These are phyloP conservation scores for Elsinoe ampelina DNA, from an alignment of 2,329 filamentous ascomycete species.

Conservation along the genomic window DNA sequence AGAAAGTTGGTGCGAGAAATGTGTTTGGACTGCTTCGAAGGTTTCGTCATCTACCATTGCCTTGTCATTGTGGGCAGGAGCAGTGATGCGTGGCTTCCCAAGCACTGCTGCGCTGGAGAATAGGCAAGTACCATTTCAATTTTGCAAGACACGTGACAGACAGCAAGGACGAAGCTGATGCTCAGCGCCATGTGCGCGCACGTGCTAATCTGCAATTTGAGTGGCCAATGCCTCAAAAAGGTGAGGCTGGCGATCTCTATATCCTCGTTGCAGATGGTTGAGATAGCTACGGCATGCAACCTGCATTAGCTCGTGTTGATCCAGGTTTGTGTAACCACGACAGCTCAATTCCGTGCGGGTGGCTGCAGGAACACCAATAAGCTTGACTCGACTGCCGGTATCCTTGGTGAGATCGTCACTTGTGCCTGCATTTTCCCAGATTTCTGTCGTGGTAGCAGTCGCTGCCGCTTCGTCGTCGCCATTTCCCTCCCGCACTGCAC, in stretches of 20 bases:
- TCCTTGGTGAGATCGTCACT: not conserved
- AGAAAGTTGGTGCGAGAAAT: not conserved
- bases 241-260: constrained; percentile 3
- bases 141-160: too few species aligned
- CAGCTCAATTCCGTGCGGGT: not conserved
- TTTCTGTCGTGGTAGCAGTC: not conserved
- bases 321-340: constrained; percentile 1
- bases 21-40: not conserved
- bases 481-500: not conserved
- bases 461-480: not conserved
- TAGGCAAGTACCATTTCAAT: not conserved
- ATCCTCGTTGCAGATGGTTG: constrained; percentile 25
- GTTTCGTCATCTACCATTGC: not conserved
- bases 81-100: not conserved
- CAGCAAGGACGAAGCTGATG: too few species aligned
- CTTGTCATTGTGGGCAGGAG: not conserved
- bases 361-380: not conserved
- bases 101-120: not conserved
- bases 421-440: constrained; percentile 1
- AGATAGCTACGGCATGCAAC: not conserved
- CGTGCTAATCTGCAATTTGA: not conserved
- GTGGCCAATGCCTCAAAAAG: not conserved
- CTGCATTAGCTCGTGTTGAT: constrained; percentile 10
- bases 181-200: not conserved
- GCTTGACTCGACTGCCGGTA: not conserved